Conservation (phyloP, 169 alveolate species). For the Hepatocystis sp. region DNA sequence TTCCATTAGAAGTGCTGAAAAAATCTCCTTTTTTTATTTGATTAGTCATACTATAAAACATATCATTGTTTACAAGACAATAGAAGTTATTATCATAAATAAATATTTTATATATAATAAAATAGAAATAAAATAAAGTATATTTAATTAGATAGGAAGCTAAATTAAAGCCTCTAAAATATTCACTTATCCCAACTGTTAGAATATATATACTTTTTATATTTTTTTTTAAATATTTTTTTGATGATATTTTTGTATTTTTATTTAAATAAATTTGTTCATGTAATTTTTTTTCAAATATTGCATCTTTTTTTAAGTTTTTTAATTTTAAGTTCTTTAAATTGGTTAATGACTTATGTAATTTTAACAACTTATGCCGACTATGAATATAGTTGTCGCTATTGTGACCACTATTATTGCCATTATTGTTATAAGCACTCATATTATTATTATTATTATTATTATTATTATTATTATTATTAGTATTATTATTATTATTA, state of each 20-base stretch:
- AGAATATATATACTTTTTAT: constrained; percentile 55
- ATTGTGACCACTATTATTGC: too few relatives aligned
- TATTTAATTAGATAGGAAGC: constrained; percentile 73
- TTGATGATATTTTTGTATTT: constrained; percentile 28
- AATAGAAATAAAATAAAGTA: constrained; percentile 52
- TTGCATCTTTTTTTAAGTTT: constrained; percentile 20
- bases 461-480: not conserved
- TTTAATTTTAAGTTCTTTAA: constrained; percentile 24
- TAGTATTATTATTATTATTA: too few relatives aligned
- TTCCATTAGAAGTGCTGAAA: too few relatives aligned
- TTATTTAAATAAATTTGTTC: constrained; percentile 73
- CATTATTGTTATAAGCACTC: too few relatives aligned
- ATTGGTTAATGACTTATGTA: constrained; percentile 17
- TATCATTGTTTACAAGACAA: constrained; percentile 40
- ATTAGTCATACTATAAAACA: constrained; percentile 47
- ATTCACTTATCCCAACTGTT: constrained; percentile 75
- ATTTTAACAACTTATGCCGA: too few relatives aligned
- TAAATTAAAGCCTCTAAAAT: constrained; percentile 69
- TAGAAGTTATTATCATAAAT: constrained; percentile 33
- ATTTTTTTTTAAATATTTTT: constrained; percentile 66
- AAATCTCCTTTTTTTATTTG: too few relatives aligned
- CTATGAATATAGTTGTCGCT: too few relatives aligned
- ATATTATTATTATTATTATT: constrained; percentile 1
- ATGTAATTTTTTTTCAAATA: constrained; percentile 59
- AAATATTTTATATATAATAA: constrained; percentile 62